Conservation (phyloP, 2,329 filamentous ascomycete genomes). For the Fonsecaea pedrosoi region DNA sequence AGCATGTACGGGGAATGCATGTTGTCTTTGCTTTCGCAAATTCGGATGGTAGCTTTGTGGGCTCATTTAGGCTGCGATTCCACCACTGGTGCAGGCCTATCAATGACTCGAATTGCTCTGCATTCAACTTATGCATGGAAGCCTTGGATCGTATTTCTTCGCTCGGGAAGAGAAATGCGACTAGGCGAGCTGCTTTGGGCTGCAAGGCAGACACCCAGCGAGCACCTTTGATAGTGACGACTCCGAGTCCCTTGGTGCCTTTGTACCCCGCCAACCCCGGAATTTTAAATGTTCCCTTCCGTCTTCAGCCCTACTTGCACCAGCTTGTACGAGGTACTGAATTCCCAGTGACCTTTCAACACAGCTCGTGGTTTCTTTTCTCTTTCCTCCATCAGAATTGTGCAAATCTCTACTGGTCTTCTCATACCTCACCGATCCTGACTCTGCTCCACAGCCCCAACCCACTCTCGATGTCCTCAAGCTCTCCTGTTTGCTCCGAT, state of each 20-base stretch:
- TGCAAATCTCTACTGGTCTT: not conserved
- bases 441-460: not conserved
- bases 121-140: slow-evolving; percentile 8
- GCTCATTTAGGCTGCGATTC: slow-evolving; percentile 11
- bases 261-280: not conserved
- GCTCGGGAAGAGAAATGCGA: not conserved
- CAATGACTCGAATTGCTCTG: not conserved
- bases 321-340: not conserved
- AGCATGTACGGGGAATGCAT: not conserved
- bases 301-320: not conserved
- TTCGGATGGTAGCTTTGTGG: not conserved
- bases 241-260: not conserved
- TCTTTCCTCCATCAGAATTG: not conserved
- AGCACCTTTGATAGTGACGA: not conserved
- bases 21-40: not conserved
- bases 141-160: slow-evolving; percentile 4
- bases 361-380: not conserved
- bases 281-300: not conserved
- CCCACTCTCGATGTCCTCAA: not conserved
- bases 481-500: not conserved
- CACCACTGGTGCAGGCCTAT: not conserved
- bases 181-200: slow-evolving; percentile 13
- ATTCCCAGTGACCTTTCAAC: no score
- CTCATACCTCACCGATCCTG: not conserved
- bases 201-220: slow-evolving; percentile 10